Percentiles rank a stretch among this genome's conserved stretches.
These are phyloP conservation scores for Plenodomus lindquistii DNA, from an alignment of 2,329 filamentous ascomycete species.

Conservation along the genomic window DNA sequence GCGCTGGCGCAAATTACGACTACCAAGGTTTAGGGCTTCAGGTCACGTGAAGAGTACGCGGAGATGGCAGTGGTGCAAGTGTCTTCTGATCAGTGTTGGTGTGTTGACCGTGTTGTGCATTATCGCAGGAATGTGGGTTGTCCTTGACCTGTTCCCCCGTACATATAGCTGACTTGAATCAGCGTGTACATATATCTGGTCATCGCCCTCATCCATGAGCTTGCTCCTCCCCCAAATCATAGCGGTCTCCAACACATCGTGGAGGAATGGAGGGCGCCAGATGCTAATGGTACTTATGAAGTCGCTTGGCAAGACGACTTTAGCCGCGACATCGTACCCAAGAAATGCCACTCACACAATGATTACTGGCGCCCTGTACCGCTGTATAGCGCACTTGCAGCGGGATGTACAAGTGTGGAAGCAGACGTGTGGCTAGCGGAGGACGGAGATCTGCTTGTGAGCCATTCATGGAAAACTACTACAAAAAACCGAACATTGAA, in stretches of 20 bases:
- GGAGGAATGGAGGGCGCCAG: slow-evolving; percentile 20
- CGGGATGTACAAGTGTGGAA: slow-evolving; percentile 67
- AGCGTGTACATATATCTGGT: too few species aligned
- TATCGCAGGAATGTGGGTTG: too few species aligned
- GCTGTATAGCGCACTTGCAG: slow-evolving; percentile 63
- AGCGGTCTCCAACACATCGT: slow-evolving; percentile 25
- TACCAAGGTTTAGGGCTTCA: too few species aligned
- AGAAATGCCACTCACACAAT: slow-evolving; percentile 67
- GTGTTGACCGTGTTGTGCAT: too few species aligned
- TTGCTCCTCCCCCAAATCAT: slow-evolving; percentile 7
- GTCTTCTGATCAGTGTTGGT: too few species aligned
- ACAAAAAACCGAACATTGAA: too few species aligned
- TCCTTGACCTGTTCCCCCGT: too few species aligned
- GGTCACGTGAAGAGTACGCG: too few species aligned
- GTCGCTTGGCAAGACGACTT: slow-evolving; percentile 38
- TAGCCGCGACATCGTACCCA: slow-evolving; percentile 39
- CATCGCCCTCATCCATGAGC: too few species aligned
- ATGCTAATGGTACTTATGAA: slow-evolving; percentile 9
- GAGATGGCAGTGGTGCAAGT: too few species aligned
- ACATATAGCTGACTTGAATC: too few species aligned
- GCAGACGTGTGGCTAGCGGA: slow-evolving; percentile 66
- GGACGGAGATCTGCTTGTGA: slow-evolving; percentile 25
- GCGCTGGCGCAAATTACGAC: too few species aligned
- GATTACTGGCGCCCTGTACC: slow-evolving; percentile 62
- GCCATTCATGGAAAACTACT: slow-evolving; percentile 17